Evolutionary conservation across 2,329 filamentous ascomycete species (phyloP), one percentile per base, ranked within the genome.

Genomic region (Apiospora aurea): DNA sequence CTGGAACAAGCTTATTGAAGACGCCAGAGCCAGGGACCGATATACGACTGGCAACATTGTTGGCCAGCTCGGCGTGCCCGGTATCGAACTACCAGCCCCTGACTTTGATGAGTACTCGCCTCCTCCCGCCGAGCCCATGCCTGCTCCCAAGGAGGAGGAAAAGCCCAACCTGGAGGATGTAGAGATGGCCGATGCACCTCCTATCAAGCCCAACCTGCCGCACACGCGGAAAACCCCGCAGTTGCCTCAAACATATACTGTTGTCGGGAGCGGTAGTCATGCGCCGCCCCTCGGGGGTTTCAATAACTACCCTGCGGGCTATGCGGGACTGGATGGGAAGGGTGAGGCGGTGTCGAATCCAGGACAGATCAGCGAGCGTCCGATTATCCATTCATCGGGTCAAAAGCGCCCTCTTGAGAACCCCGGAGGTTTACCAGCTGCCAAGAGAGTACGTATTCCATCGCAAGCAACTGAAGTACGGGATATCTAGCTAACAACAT

Each of bases 1-100:
- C 82, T 99, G 97, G 96, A 91, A 89, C 74, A 92, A 92, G 75
- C 87, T 99, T 61, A 94, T 99, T 70, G 88, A 93, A 46, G 93
- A 99, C 82, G 93, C 96, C 7, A 91, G 91, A 77, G 81, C 83
- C 26, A 90, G 96, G 78, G 88, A 93, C 74, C 85, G 92, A 13
- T 97, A 96, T 80, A 97, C 94, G 0, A 87, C 89, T 57, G 95
- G 89, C 7, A 84, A 90, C 72, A 82, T 90, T 67, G 70, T 89
- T 69, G 79, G 81, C 24, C 81, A 88, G 80, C 84, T 90, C 43
- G 82, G 83, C 43, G 85, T 79, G 70, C 84, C 86, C 1, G 81
- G 85, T 1, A 79, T 75, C 3, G 81, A 79, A 74, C 78, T 83
- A 21, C 74, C 79, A 16, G 72, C 77, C 44, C 76, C 77, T 26